Evolutionary conservation across 371 early-diverging fungal species (phyloP), one percentile per base, ranked within the genome.

Genomic region (Mucor ambiguus): DNA sequence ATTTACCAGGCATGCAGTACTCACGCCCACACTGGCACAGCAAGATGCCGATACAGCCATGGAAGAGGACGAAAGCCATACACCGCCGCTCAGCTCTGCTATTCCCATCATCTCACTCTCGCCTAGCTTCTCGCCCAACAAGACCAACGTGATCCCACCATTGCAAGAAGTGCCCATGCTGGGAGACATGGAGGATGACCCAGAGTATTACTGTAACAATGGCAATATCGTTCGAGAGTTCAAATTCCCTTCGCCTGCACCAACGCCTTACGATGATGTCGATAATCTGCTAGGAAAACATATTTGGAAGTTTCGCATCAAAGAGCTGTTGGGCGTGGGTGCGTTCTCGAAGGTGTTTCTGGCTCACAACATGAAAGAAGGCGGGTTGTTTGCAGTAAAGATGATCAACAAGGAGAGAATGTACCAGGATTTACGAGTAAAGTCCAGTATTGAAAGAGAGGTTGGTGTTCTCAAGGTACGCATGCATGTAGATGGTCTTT

Each of bases 31-130:
- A 18, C n/a, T 63, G 24, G 12, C 16, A 49, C 16, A 32, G 5
- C 29, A 49, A 49, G 46, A 33, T 37, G 49, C 24, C 2, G 35
- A 24, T 11, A n/a, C 61, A 28, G 52, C 61, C 24, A 61, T 63
- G 18, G 68, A 44, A 4, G 49, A 49, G 6, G 49, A 26, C 26
- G 49, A 49, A 12, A 49, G 26, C 24, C 60, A 46, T 10, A 28
- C 60, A 41, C 30, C 60, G 7, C 46, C 61, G 20, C 35, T 41
- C 4, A 49, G 28, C n/a, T 65, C 59, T 10, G 52, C 64, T 37
- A 80, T 80, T 52, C 81, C 81, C 24, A 63, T 80, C 16, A 57
- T 80, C 60, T 76, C 75, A 11, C 63, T 72, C 10, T 64, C 69
- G 4, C 73, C 75, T 7, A 69, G 69, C 2, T 76, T 70, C 37